Conservation (phyloP, 495 filamentous ascomycete species). For the Aspergillus saccharolyticus region DNA sequence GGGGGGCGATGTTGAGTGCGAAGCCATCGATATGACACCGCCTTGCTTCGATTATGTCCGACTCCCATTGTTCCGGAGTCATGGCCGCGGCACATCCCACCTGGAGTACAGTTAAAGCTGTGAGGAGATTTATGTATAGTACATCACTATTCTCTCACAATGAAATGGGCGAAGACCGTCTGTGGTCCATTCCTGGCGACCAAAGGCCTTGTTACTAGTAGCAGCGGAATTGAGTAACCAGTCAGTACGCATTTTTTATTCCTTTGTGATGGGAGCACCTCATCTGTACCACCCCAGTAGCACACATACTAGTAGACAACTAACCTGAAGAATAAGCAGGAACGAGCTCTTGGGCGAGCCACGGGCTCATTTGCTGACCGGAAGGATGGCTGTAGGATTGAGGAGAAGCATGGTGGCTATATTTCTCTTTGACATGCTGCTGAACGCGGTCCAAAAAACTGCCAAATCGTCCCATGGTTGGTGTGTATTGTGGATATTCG, state of each 20-base stretch:
- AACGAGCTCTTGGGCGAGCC: not conserved
- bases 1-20: slow-evolving; percentile 60
- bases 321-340: not conserved
- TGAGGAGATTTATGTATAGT: not conserved
- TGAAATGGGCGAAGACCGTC: slow-evolving; percentile 35
- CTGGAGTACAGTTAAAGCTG: slow-evolving; percentile 16
- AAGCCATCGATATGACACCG: slow-evolving; percentile 67
- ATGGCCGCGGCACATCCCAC: slow-evolving; percentile 27
- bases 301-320: too few relatives aligned
- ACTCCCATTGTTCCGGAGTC: slow-evolving; percentile 47
- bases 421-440: slow-evolving; percentile 13
- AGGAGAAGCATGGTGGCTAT: not conserved
- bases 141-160: slow-evolving; percentile 17
- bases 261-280: too few relatives aligned
- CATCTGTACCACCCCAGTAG: too few relatives aligned
- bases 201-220: slow-evolving; percentile 7
- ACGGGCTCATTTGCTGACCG: not conserved
- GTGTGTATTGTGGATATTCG: not conserved
- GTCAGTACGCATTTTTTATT: too few relatives aligned
- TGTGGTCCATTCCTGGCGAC: slow-evolving; percentile 13
- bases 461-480: slow-evolving; percentile 16
- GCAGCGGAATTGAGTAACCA: not conserved
- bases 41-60: slow-evolving; percentile 57
- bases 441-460: slow-evolving; percentile 14
- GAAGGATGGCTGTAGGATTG: not conserved